Percentiles rank a stretch among this genome's conserved stretches.
Evolutionary conservation across 495 filamentous ascomycete genomes (phyloP).

Genomic region (Xylaria venustula): DNA sequence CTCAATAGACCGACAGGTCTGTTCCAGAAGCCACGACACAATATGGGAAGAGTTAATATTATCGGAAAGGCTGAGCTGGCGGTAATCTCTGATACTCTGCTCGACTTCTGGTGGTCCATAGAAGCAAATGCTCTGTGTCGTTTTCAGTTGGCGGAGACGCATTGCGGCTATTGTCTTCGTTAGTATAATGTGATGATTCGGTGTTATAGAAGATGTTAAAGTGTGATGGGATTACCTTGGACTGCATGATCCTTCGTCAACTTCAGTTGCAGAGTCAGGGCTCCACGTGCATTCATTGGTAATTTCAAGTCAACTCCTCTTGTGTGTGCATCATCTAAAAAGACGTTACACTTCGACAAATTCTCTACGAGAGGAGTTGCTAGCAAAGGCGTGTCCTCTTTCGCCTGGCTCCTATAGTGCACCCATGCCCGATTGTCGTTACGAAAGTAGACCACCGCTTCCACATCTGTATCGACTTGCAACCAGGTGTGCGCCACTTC

Average conservation of each 20-base stretch:
- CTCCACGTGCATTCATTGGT: constrained; percentile 38
- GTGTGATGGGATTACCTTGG: constrained; percentile 34
- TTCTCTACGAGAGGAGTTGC: constrained; percentile 45
- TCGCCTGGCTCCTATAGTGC: constrained; percentile 34
- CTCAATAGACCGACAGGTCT: constrained; percentile 56
- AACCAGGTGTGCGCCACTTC: constrained; percentile 51
- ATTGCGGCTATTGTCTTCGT: constrained; percentile 1
- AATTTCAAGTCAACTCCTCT: constrained; percentile 51
- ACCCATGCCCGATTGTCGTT: constrained; percentile 44
- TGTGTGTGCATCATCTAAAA: constrained; percentile 41
- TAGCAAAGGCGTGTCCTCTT: constrained; percentile 31
- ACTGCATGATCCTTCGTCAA: constrained; percentile 50
- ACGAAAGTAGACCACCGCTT: constrained; percentile 37
- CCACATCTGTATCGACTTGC: constrained; percentile 26
- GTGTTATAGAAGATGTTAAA: not conserved
- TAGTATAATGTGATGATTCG: not conserved
- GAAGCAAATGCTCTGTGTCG: constrained; percentile 36
- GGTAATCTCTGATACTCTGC: constrained; percentile 43
- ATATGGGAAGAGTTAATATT: constrained; percentile 22
- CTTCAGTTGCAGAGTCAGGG: constrained; percentile 47
- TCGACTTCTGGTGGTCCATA: constrained; percentile 44
- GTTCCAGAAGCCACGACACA: constrained; percentile 59
- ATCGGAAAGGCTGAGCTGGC: not conserved
- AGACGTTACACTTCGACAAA: constrained; percentile 39
- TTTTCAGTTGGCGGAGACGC: constrained; percentile 40